phyloP scores from a whole-genome alignment of 352 stramenopile species.

The Phytopythium delawarense region DNA sequence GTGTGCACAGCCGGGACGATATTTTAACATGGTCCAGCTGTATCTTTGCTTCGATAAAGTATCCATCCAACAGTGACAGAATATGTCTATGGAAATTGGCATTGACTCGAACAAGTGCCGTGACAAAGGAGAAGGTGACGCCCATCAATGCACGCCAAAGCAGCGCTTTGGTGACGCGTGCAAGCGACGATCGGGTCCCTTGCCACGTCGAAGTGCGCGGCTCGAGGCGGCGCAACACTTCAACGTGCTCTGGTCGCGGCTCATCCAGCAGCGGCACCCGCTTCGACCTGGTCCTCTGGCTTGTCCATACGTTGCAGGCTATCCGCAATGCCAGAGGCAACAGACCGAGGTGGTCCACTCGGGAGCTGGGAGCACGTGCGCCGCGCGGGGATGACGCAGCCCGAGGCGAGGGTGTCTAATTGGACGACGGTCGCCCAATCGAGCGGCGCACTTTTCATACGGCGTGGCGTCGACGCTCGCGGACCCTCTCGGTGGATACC shows the following conservation, averaged over 20 bases:
- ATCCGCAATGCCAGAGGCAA: not conserved
- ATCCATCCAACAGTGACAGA: not conserved
- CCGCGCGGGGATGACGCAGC: not conserved
- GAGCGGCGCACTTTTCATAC: not conserved
- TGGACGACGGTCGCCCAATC: slow-evolving; percentile 1
- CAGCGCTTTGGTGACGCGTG: not conserved
- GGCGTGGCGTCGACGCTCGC: not conserved
- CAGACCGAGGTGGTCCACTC: too few species aligned
- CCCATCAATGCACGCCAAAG: slow-evolving; percentile 2
- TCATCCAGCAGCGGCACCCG: not conserved
- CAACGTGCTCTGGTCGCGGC: not conserved
- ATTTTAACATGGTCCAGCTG: not conserved
- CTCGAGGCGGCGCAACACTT: not conserved
- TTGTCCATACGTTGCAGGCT: not conserved
- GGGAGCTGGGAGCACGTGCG: not conserved
- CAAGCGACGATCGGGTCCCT: not conserved
- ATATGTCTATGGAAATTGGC: not conserved
- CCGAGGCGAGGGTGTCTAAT: not conserved
- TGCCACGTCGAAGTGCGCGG: not conserved
- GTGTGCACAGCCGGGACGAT: not conserved
- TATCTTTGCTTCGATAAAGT: not conserved
- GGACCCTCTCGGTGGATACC: not conserved
- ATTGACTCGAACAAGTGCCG: not conserved
- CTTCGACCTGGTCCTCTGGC: not conserved
- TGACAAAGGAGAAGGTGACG: not conserved